Conservation (phyloP, 139 green algal genomes). For the Zygnema circumcarinatum region DNA sequence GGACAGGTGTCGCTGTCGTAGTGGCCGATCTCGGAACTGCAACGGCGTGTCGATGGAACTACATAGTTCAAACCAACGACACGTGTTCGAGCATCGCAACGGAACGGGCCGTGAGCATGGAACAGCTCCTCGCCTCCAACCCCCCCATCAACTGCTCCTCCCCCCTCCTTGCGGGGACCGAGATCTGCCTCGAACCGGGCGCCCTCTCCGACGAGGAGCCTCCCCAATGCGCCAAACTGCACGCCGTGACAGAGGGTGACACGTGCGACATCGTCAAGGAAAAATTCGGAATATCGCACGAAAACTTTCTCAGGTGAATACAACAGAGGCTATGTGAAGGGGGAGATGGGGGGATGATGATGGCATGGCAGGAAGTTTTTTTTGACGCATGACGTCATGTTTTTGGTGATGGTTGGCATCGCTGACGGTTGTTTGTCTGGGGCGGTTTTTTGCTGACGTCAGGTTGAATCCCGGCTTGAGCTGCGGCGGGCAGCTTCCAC, state of each 20-base stretch:
- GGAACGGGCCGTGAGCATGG: background rate
- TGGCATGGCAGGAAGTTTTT: background rate
- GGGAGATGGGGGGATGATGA: background rate
- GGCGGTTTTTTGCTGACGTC: background rate
- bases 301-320: background rate
- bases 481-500: background rate
- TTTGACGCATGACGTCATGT: background rate
- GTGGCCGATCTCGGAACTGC: background rate
- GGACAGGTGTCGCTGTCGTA: background rate
- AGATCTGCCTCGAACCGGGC: background rate
- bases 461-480: constrained; percentile 10
- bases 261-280: background rate
- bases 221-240: background rate
- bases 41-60: background rate
- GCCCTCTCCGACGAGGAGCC: background rate
- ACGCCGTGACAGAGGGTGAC: background rate
- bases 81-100: background rate
- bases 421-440: background rate
- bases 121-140: background rate
- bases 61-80: background rate
- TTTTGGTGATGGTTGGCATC: background rate
- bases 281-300: background rate
- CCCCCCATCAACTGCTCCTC: background rate
- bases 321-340: background rate
- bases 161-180: background rate